These are phyloP conservation scores for Lactarius vividus DNA, from an alignment of 768 basidiomycete species.

Conservation along the genomic window DNA sequence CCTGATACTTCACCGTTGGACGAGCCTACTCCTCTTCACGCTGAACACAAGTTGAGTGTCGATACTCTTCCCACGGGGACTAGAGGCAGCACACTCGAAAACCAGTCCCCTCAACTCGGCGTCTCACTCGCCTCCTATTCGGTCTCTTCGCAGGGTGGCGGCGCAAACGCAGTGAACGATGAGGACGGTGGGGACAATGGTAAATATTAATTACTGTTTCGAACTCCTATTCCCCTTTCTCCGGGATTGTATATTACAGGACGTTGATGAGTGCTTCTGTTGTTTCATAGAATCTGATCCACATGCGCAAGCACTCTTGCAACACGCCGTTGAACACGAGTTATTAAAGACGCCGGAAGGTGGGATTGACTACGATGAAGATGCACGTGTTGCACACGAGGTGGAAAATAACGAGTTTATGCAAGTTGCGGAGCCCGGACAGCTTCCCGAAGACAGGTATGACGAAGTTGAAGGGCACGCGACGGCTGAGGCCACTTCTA, in stretches of 20 bases:
- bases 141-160: constrained; percentile 23
- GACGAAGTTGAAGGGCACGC: constrained; percentile 18
- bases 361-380: constrained; percentile 4
- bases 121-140: not conserved
- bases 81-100: constrained; percentile 23
- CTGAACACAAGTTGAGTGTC: not conserved
- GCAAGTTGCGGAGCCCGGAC: not conserved
- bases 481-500: constrained; percentile 6
- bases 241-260: constrained; percentile 25
- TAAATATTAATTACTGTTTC: constrained; percentile 41
- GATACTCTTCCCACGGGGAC: constrained; percentile 1
- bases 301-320: constrained; percentile 17
- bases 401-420: constrained; percentile 3
- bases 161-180: constrained; percentile 25
- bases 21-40: constrained; percentile 10
- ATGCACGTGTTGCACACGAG: constrained; percentile 25
- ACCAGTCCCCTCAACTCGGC: constrained; percentile 25
- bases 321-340: constrained; percentile 10
- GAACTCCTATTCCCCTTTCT: constrained; percentile 25
- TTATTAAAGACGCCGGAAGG: not conserved
- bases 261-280: constrained; percentile 27
- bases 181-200: constrained; percentile 37
- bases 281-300: constrained; percentile 26
- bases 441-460: not conserved
- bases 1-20: constrained; percentile 31